Evolutionary conservation across 371 early-diverging fungal genomes (phyloP).

Genomic region (Apophysomyces sp.): DNA sequence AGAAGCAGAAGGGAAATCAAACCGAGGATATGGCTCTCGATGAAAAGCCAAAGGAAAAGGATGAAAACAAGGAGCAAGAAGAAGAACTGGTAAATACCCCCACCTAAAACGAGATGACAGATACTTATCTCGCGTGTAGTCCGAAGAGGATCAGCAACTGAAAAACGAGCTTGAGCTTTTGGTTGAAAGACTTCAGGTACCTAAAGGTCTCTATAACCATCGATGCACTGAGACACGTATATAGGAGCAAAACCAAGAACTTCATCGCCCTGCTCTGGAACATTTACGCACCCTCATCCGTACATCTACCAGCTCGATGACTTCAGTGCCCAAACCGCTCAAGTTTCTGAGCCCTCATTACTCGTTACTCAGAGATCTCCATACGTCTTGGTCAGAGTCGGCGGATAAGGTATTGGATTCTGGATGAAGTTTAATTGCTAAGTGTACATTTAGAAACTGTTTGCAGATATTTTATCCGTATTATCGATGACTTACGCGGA

Average conservation of each 20-base stretch:
- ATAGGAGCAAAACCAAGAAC: conserved; percentile 69
- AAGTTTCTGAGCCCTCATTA: conserved; percentile 93
- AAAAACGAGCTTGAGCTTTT: conserved; percentile 93
- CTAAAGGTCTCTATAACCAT: conserved; percentile 2
- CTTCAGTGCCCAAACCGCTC: conserved; percentile 97
- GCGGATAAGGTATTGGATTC: conserved; percentile 69
- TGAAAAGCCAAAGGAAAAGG: conserved; percentile 35
- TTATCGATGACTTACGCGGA: conserved; percentile 94
- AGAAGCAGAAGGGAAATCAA: conserved; percentile 12
- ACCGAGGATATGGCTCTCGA: conserved; percentile 27
- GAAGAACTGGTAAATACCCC: conserved; percentile 42
- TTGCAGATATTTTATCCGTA: conserved; percentile 96
- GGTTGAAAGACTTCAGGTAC: conserved; percentile 84
- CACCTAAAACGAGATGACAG: conserved; percentile 1
- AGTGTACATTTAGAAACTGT: conserved; percentile 48
- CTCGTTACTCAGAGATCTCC: conserved; percentile 64
- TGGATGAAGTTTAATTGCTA: background rate
- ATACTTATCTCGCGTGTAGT: conserved; percentile 53
- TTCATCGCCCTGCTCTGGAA: conserved; percentile 87
- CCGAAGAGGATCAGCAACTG: conserved; percentile 94
- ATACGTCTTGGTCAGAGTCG: conserved; percentile 73
- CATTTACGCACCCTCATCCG: conserved; percentile 86
- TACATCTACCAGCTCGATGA: conserved; percentile 96
- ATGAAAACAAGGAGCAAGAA: conserved; percentile 45
- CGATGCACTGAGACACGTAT: background rate